Evolutionary conservation across 345 rosid species (phyloP).

Genomic region (Populus alba): DNA sequence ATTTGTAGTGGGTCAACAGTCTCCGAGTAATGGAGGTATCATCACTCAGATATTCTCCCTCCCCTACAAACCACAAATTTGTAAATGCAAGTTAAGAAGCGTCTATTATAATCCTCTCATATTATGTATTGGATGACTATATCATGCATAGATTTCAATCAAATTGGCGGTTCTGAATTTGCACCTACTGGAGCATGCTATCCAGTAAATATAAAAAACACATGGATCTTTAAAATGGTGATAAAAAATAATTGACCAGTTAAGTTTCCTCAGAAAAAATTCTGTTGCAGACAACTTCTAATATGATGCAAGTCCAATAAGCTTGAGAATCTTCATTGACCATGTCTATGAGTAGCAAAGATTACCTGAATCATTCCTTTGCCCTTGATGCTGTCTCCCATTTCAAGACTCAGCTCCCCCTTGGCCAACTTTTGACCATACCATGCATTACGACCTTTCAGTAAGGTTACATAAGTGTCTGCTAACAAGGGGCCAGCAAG

Average conservation of each 20-base stretch:
- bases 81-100: neutral
- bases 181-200: neutral
- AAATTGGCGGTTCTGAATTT: neutral
- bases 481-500: slow-evolving; percentile 97
- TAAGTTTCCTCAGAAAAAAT: neutral
- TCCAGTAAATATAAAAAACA: neutral
- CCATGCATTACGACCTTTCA: slow-evolving; percentile 98
- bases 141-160: neutral
- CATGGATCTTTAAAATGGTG: neutral
- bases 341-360: neutral
- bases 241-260: neutral
- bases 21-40: neutral
- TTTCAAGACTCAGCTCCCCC: slow-evolving; percentile 69
- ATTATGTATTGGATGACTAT: neutral
- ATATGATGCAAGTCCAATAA: neutral
- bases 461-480: slow-evolving; percentile 86
- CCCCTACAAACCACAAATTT: neutral
- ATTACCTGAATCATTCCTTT: slow-evolving; percentile 98
- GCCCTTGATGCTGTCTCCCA: slow-evolving; percentile 94
- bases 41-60: neutral
- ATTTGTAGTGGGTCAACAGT: neutral
- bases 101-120: neutral
- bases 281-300: neutral
- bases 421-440: slow-evolving; percentile 89
- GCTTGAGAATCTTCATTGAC: neutral